These are phyloP conservation scores for Trametes hirsuta DNA, from an alignment of 1,284 basidiomycete genomes.

Conservation along the genomic window DNA sequence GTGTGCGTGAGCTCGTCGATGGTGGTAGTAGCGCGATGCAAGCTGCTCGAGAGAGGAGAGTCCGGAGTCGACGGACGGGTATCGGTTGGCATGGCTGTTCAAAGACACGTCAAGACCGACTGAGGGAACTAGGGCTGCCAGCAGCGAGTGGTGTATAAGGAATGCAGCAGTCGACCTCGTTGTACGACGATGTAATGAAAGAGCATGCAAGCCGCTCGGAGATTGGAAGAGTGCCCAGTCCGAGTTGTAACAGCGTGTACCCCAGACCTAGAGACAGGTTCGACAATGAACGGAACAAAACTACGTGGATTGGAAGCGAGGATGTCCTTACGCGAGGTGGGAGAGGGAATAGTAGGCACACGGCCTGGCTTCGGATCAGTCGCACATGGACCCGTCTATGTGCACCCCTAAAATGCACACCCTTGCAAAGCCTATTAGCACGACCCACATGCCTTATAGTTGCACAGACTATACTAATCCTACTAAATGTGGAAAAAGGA, in stretches of 20 bases:
- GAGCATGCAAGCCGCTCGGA: constrained; percentile 17
- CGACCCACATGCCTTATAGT: not conserved
- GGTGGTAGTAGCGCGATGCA: constrained; percentile 63
- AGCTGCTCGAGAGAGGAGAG: constrained; percentile 57
- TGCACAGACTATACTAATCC: too few relatives aligned
- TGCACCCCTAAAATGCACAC: too few relatives aligned
- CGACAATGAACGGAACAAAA: not conserved
- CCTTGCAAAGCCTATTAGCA: not conserved
- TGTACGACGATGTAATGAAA: constrained; percentile 12
- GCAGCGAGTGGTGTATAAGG: constrained; percentile 20
- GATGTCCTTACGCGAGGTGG: not conserved
- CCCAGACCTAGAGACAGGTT: not conserved
- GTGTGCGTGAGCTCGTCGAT: constrained; percentile 79
- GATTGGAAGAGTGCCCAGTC: constrained; percentile 5
- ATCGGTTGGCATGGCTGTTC: constrained; percentile 23
- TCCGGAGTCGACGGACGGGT: constrained; percentile 50
- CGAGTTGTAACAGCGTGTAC: constrained; percentile 5
- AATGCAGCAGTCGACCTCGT: constrained; percentile 8
- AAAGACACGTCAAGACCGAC: not conserved
- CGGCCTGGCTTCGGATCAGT: not conserved
- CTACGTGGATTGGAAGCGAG: not conserved
- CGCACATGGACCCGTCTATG: too few relatives aligned
- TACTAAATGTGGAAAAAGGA: not conserved
- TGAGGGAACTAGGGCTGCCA: constrained; percentile 16
- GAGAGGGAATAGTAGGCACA: not conserved